Percentiles rank a stretch among this genome's conserved stretches.
Evolutionary conservation across 345 rosid species (phyloP).

Genomic region (Citrus australasica): DNA sequence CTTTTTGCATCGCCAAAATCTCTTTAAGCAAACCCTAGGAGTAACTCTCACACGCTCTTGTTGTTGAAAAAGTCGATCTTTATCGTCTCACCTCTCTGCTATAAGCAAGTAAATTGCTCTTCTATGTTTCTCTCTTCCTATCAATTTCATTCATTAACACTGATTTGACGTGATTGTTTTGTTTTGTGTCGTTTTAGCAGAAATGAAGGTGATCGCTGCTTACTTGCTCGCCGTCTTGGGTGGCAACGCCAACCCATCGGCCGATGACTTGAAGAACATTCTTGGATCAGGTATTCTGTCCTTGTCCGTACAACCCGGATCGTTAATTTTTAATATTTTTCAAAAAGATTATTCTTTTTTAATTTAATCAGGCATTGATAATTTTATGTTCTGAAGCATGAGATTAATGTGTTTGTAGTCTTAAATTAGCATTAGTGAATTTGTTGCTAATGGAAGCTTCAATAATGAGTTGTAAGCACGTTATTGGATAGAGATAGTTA

Average conservation of each 20-base stretch:
- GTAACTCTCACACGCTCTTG: not conserved
- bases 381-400: not conserved
- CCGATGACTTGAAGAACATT: conserved; percentile 48
- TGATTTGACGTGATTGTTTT: not conserved
- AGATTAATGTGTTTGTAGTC: not conserved
- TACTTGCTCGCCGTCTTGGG: conserved; percentile 71
- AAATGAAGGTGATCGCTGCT: conserved; percentile 80
- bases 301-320: not conserved
- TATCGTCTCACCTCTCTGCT: not conserved
- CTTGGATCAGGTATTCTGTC: conserved; percentile 57
- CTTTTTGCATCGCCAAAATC: not conserved
- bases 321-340: not conserved
- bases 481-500: too few species aligned
- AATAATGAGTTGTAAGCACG: not conserved
- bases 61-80: too few species aligned
- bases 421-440: not conserved
- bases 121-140: not conserved
- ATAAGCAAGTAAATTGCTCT: not conserved
- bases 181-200: conserved; percentile 1
- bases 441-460: not conserved
- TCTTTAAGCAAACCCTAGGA: not conserved
- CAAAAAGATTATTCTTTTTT: not conserved
- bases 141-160: not conserved
- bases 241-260: conserved; percentile 56
- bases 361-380: not conserved